Base-by-base conservation (phyloP, 441 rosid genomes). In the Flueggea neowawraea region DNA sequence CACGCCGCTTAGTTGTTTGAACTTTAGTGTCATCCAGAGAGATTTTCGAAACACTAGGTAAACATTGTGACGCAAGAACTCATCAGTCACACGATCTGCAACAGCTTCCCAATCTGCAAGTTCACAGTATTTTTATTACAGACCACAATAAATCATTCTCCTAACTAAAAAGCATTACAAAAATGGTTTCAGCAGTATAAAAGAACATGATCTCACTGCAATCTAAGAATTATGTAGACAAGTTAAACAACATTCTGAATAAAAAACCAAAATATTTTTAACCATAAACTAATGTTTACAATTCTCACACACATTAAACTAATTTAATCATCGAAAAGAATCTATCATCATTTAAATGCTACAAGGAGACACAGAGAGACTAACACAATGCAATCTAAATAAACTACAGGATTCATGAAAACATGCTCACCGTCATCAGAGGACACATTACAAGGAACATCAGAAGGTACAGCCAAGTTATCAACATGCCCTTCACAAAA, bases 71-170 rank as follows among this genome's bases (percentile, higher is more conserved):
- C 14, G 84, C 62, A 54, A 89, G 82, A 94, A 73, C 56, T 80
- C 80, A 63, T 66, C 66, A 3, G 89, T 89, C 17, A 80, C 80
- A 69, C 73, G 65, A 79, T 91, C 97, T 6, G 88, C 97, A 55
- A 84, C 70, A 10, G 87, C 90, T 79, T 94, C 97, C 95, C 99
- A 91, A 74, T 94, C 97, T 88, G 77, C 61, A 43, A 12, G 10
- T 55, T 39, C 12, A 36, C 31, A 58, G n/a, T 12, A 39, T 10
- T 15, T 31, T 4, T 3, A 12, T 14, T 36, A 57, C 33, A 33
- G 10, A 16, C 8, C 33, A 10, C 0, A 12, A 15, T 45, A 36
- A 12, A n/a, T 43, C 43, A 33, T 3, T 11, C 12, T 33, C 13
- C 16, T 33, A 57, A 57, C 16, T n/a, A 57, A 32, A 39, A 13